Evolutionary conservation across 441 rosid genomes (phyloP).

Genomic region (Flueggea neowawraea): DNA sequence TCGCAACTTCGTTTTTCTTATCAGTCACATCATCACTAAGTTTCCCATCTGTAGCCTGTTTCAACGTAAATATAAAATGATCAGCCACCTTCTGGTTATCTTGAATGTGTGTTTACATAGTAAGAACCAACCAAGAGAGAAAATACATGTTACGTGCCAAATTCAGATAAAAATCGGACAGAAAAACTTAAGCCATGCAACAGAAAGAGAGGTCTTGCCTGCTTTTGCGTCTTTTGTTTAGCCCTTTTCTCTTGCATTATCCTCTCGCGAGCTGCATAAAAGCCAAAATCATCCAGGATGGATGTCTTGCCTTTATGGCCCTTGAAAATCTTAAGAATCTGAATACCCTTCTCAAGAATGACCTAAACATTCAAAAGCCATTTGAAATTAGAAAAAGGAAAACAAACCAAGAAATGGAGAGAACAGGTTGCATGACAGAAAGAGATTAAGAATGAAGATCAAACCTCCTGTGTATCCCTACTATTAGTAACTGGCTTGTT

Average conservation of each 20-base stretch:
- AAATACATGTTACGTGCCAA: too few relatives aligned
- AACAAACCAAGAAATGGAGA: neutral
- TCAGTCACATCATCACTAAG: constrained; percentile 13
- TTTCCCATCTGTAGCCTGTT: constrained; percentile 46
- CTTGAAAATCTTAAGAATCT: constrained; percentile 73
- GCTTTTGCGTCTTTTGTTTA: constrained; percentile 66
- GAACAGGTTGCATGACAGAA: neutral
- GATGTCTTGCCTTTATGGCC: constrained; percentile 61
- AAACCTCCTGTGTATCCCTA: constrained; percentile 96
- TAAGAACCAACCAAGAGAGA: too few relatives aligned
- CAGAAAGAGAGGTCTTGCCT: constrained; percentile 31
- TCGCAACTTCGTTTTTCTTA: constrained; percentile 17
- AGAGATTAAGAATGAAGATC: neutral
- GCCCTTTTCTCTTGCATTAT: constrained; percentile 73
- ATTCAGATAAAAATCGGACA: too few relatives aligned
- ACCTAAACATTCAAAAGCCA: constrained; percentile 40
- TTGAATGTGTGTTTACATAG: too few relatives aligned
- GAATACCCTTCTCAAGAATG: constrained; percentile 57
- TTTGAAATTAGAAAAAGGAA: constrained; percentile 2
- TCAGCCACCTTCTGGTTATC: too few relatives aligned
- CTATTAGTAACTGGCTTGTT: constrained; percentile 98
- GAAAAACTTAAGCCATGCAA: neutral
- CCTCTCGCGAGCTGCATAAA: constrained; percentile 78
- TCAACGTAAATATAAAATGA: too few relatives aligned
- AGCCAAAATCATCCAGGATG: constrained; percentile 90